Evolutionary conservation across 1,139 yeast species (phyloP).

Genomic region (Cylindricascospora bacillispora): DNA sequence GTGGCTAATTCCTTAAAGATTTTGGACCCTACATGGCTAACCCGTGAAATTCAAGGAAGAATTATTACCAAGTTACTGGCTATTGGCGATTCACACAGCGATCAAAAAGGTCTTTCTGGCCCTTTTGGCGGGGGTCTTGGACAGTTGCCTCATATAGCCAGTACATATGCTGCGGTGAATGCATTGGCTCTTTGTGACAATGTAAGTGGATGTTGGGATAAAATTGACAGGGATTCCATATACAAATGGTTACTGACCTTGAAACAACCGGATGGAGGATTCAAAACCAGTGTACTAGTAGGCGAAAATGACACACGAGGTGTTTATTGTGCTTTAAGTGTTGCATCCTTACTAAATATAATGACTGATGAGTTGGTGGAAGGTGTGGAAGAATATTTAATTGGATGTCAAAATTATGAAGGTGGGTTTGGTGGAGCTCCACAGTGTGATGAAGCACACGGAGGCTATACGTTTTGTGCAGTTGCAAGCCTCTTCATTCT

Average conservation of each 20-base stretch:
- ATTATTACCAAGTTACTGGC: conserved; percentile 15
- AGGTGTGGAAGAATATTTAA: conserved; percentile 49
- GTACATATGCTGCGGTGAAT: conserved; percentile 68
- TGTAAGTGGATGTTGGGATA: conserved; percentile 30
- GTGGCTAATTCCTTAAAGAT: conserved; percentile 42
- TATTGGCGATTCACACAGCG: conserved; percentile 10
- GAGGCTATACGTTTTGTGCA: conserved; percentile 91
- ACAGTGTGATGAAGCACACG: conserved; percentile 75
- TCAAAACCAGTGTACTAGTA: conserved; percentile 19
- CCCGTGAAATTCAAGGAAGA: conserved; percentile 13
- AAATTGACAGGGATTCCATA: conserved; percentile 35
- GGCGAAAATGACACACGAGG: conserved; percentile 89
- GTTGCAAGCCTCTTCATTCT: conserved; percentile 49
- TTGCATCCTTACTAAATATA: conserved; percentile 55
- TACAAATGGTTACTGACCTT: conserved; percentile 53
- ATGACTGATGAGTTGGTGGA: conserved; percentile 47
- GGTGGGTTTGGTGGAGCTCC: conserved; percentile 91
- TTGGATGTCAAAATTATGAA: conserved; percentile 74
- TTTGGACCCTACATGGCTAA: conserved; percentile 25
- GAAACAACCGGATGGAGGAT: conserved; percentile 57
- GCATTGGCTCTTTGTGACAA: conserved; percentile 47
- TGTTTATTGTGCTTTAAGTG: conserved; percentile 71
- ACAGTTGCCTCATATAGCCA: conserved; percentile 76
- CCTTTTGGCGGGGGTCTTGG: conserved; percentile 69
- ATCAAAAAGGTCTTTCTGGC: conserved; percentile 35